Base-by-base conservation (phyloP, 2,329 filamentous ascomycete species). In the Fusarium virguliforme region DNA sequence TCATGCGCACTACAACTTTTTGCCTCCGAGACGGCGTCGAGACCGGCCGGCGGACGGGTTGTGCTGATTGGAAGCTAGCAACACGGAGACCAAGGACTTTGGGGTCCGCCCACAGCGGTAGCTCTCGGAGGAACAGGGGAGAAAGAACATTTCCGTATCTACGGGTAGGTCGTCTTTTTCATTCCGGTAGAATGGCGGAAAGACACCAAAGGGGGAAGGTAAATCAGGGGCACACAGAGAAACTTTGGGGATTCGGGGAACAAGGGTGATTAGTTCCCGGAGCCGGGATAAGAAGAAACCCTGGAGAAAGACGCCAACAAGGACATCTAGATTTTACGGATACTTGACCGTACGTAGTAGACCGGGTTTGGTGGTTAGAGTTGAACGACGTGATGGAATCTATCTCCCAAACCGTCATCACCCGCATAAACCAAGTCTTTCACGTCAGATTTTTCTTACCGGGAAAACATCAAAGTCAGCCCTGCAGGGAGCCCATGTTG, bases 151-250 rank as follows among this genome's bases (percentile, higher is more conserved):
- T 48, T 48, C 15, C 24, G 15, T 15, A 18, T 50, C 43, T 50
- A 24, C 43, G 30, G 43, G 43, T 48, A 30, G n/a, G 24, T 28
- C 28, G 15, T 10, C 32, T 48, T 24, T 9, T 26, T 50, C 43
- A 50, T 50, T 30, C 43, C 43, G 43, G 43, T 50, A 50, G 43
- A 50, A 50, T 50, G n/a, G n/a, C 43, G 43, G 43, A 18, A 50
- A 7, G 12, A n/a, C 15, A 50, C 43, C 67, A 60, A 64, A 70
- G 70, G 63, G 53, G 67, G 67, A 70, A 70, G 67, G 67, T 70
- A 50, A 18, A 64, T 34, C 51, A 62, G 43, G 62, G 56, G 51
- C 57, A 69, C 43, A 32, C 13, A 41, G 37, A 58, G 62, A 59
- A 28, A 30, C 43, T 46, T 48, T 48, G 40, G 22, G 24, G 24